Evolutionary conservation across 2,329 filamentous ascomycete genomes (phyloP), one percentile per base, ranked within the genome.

Genomic region (Ceratocystis eucalypticola): DNA sequence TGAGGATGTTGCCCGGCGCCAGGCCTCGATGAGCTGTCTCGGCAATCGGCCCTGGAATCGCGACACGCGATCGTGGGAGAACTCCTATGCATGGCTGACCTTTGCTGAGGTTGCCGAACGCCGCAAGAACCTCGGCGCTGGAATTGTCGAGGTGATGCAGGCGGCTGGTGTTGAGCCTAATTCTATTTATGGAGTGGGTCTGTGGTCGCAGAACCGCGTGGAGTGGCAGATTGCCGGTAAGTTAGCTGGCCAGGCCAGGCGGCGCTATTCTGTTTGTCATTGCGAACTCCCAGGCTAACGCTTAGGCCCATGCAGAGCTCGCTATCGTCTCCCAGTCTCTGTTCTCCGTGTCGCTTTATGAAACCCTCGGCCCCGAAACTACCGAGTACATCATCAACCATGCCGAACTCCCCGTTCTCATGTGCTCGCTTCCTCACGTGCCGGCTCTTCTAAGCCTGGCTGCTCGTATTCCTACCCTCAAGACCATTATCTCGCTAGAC

Each of bases 321-420:
- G 94, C 85, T 48, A 87, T 89, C 74, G 85, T 89, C 77, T 94
- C 91, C 12, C 94, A 97, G 76, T 84, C 88, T 6, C 84, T 97
- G 37, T 97, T 82, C 77, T 89, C 88, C 25, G 91, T 99, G 66
- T 96, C 93, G 4, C 87, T 99, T 63, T 99, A 99, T 79, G 94
- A 97, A 76, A 96, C 93, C 12, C 84, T 99, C 4, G 93, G 93
- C 8, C 88, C 93, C 12, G 90, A 96, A 70, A 85, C 92, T 1
- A 92, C 89, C 67, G 91, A 97, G 77, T 97, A 89, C 78, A 96
- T 99, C 76, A 88, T 97, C 78, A 95, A 95, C 76, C 93, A 97
- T 75, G 85, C 91, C 65, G 82, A 86, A 69, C 79, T 97, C 66
- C 76, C 81, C 67, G 89, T 86, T 72, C 84, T 97, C 48, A 85